Percentiles rank a stretch among this genome's conserved stretches.
phyloP scores from a whole-genome alignment of 768 basidiomycete species.

The Boletus fagicola region DNA sequence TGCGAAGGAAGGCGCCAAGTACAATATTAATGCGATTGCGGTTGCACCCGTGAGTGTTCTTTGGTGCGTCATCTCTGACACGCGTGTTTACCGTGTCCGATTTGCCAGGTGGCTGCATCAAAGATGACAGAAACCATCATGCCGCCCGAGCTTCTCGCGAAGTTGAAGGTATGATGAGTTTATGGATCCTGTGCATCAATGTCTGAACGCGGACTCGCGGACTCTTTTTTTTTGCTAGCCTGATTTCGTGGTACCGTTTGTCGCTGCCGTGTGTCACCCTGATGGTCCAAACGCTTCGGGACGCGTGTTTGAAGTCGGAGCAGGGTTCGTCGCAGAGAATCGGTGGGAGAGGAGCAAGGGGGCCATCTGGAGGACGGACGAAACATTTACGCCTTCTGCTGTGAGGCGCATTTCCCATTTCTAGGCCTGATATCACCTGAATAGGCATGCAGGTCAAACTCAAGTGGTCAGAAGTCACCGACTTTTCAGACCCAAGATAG shows the following conservation, averaged over 20 bases:
- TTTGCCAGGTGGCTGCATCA: conserved; percentile 76
- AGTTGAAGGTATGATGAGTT: conserved; percentile 55
- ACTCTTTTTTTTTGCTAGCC: conserved; percentile 50
- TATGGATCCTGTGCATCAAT: not conserved
- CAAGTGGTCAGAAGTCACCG: conserved; percentile 77
- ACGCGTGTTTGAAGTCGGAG: conserved; percentile 89
- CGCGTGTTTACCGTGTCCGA: not conserved
- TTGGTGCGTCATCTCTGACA: not conserved
- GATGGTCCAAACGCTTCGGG: conserved; percentile 78
- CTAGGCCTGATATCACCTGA: not conserved
- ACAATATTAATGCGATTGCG: conserved; percentile 80
- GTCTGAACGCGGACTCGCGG: not conserved
- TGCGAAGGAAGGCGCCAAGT: conserved; percentile 89
- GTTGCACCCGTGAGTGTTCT: conserved; percentile 75
- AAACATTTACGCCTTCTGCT: conserved; percentile 90
- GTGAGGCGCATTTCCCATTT: conserved; percentile 40
- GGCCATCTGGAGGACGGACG: conserved; percentile 84
- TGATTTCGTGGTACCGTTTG: conserved; percentile 89
- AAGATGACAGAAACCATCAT: conserved; percentile 95
- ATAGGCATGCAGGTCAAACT: conserved; percentile 59
- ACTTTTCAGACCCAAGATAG: conserved; percentile 74
- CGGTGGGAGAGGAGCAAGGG: conserved; percentile 93
- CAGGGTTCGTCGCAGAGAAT: conserved; percentile 87
- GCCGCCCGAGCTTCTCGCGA: conserved; percentile 91
- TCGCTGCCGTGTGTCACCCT: conserved; percentile 83